These are phyloP conservation scores for Backusella luteola DNA, from an alignment of 192 early-diverging fungal genomes.

Conservation along the genomic window DNA sequence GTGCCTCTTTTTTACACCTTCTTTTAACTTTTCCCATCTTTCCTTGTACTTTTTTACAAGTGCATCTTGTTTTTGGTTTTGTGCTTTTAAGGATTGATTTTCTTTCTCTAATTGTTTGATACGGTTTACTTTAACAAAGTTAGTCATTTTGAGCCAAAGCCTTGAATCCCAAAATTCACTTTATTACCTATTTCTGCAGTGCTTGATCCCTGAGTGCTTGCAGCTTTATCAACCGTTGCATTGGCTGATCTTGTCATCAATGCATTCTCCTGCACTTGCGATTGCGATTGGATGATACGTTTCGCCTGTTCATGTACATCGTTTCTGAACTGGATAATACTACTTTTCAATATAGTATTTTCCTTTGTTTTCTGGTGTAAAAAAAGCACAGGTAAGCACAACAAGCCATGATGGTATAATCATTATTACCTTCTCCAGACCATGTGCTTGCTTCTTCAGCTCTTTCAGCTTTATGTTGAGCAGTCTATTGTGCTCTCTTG, in stretches of 20 bases:
- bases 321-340: constrained; percentile 67
- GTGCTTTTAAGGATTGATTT: constrained; percentile 39
- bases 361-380: constrained; percentile 51
- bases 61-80: constrained; percentile 49
- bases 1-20: constrained; percentile 59
- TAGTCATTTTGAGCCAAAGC: background rate
- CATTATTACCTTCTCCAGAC: constrained; percentile 53
- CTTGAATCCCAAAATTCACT: background rate
- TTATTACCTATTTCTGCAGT: constrained; percentile 2
- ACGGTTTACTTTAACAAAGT: constrained; percentile 18
- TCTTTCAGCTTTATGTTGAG: constrained; percentile 46
- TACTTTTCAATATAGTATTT: constrained; percentile 57
- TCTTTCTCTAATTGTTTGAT: constrained; percentile 63
- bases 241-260: constrained; percentile 25
- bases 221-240: background rate
- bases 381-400: background rate
- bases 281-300: constrained; percentile 42
- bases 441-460: constrained; percentile 49
- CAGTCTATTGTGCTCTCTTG: background rate
- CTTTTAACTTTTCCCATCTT: constrained; percentile 79
- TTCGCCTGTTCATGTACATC: constrained; percentile 59
- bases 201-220: background rate
- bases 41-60: constrained; percentile 70
- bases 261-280: constrained; percentile 40
- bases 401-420: background rate